Base-by-base conservation (phyloP, 2,329 filamentous ascomycete species). In the Ambrosiella beaveri region DNA sequence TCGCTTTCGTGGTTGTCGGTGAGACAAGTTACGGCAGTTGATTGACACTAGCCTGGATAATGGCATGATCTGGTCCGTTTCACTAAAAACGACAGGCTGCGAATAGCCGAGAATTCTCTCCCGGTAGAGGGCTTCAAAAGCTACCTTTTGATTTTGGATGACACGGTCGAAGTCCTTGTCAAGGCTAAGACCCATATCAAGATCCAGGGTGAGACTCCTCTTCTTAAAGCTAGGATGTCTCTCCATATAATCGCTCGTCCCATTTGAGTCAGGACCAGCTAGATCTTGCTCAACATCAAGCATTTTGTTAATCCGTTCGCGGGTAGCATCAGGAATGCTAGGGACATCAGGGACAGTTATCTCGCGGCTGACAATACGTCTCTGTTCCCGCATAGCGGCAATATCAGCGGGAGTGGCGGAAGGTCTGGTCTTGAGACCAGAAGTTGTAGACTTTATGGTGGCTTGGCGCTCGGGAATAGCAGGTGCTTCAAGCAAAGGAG, bases 91-190 rank as follows among this genome's bases (percentile, higher is more conserved):
- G 17, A 12, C 19, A 15, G 13, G 13, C 8, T 8, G 44, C 3
- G 44, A 17, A 47, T 47, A 47, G 19, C 44, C 44, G 11, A 44
- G n/a, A 36, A 35, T 36, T 38, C 38, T 53, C 11, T 53, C 51
- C 11, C 7, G n/a, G 35, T 53, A 53, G 11, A 53, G 56, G 60
- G 66, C 65, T 65, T 69, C 63, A 64, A 77, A 80, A 73, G 75
- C 74, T 78, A 96, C 90, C 89, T 97, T 97, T 85, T 96, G 90
- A 68, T 84, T 80, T 73, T 96, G 89, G 65, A 97, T 94, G 58
- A 97, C 87, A 61, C 91, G 81, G 66, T 97, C 89, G 70, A 97
- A 96, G 68, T 96, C 93, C 65, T 86, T 81, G 65, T 95, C 88
- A 51, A 97, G 79, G 63, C 88, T 91, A 62, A 95, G 82, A 61